phyloP scores from a whole-genome alignment of 768 basidiomycete genomes.

The Suillus sp. region DNA sequence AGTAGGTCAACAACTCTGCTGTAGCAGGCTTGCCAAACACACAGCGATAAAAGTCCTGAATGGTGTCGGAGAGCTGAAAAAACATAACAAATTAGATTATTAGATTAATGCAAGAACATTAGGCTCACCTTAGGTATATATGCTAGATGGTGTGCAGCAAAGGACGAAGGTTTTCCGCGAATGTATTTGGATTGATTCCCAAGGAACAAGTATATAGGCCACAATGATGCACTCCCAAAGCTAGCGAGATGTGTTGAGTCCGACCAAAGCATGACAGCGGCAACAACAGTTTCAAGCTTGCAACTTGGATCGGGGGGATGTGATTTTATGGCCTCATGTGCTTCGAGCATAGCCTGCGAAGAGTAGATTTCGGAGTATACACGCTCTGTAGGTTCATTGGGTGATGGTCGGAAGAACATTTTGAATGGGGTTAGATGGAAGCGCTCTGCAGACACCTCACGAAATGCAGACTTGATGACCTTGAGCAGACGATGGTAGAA shows the following conservation, averaged over 20 bases:
- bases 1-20: conserved; percentile 15
- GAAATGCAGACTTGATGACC: conserved; percentile 29
- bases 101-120: too few relatives aligned
- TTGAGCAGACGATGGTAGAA: conserved; percentile 25
- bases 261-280: conserved; percentile 27
- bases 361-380: conserved; percentile 29
- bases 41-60: conserved; percentile 17
- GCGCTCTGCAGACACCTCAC: conserved; percentile 14
- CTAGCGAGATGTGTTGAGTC: conserved; percentile 26
- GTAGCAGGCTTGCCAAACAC: conserved; percentile 3
- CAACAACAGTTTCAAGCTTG: conserved; percentile 21
- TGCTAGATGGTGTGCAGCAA: conserved; percentile 24
- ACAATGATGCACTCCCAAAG: conserved; percentile 20
- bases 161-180: conserved; percentile 6
- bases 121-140: conserved; percentile 16
- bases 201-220: conserved; percentile 21
- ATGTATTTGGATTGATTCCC: conserved; percentile 13
- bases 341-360: conserved; percentile 19
- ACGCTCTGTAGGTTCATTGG: conserved; percentile 15
- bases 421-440: conserved; percentile 24
- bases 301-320: conserved; percentile 12
- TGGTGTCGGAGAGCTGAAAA: conserved; percentile 19
- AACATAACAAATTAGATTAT: too few relatives aligned
- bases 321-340: conserved; percentile 15
- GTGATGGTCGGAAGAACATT: conserved; percentile 14